phyloP scores from a whole-genome alignment of 345 rosid species.

The Lumnitzera littorea region DNA sequence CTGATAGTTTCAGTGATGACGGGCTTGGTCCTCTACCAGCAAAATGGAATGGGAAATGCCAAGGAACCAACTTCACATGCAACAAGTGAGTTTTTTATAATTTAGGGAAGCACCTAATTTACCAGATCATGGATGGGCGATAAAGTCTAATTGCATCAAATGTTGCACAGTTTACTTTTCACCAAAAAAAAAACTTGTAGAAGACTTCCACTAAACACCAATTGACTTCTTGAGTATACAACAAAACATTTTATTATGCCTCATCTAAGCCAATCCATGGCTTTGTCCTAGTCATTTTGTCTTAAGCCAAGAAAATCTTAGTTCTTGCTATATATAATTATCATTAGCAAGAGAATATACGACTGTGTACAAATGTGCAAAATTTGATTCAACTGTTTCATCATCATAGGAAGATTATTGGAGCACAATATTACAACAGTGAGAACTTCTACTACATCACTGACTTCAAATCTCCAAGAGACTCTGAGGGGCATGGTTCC shows the following conservation, averaged over 20 bases:
- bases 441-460: background rate
- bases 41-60: slow-evolving; percentile 25
- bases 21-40: slow-evolving; percentile 22
- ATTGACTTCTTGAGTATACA: no score
- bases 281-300: background rate
- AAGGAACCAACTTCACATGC: slow-evolving; percentile 39
- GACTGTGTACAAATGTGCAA: background rate
- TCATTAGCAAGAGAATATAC: background rate
- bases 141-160: background rate
- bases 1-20: slow-evolving; percentile 16
- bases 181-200: no score
- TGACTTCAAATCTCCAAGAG: slow-evolving; percentile 17
- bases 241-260: background rate
- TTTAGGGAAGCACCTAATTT: no score
- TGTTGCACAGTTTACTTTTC: no score
- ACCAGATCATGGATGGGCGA: background rate
- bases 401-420: slow-evolving; percentile 14
- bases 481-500: slow-evolving; percentile 18
- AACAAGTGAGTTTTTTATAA: slow-evolving; percentile 30
- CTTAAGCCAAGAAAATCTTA: background rate
- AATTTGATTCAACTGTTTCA: background rate
- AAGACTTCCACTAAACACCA: no score
- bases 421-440: slow-evolving; percentile 11
- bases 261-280: background rate
- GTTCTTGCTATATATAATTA: slow-evolving; percentile 4